Evolutionary conservation across 1,284 basidiomycete genomes (phyloP).

Genomic region (Spongispora temasekensis): DNA sequence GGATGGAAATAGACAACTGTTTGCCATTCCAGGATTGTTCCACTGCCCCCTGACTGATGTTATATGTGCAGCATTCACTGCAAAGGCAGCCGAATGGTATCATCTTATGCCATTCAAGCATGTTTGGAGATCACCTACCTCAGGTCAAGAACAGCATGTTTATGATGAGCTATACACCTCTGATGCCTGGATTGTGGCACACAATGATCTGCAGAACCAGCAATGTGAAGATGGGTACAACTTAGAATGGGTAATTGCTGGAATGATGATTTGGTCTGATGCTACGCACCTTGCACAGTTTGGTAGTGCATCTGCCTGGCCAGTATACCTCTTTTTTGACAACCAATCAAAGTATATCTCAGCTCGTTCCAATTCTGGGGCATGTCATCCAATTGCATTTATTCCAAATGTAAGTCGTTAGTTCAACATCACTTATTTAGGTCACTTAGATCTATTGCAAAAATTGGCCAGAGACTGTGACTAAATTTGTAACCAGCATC

Average conservation of each 20-base stretch:
- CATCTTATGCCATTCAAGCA: slow-evolving; percentile 5
- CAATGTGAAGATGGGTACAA: slow-evolving; percentile 13
- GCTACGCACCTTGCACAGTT: background rate
- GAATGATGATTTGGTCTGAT: background rate
- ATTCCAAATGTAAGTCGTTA: no score
- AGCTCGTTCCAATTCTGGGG: no score
- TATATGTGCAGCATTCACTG: slow-evolving; percentile 1
- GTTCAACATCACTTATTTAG: no score
- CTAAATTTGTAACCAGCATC: no score
- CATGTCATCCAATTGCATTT: no score
- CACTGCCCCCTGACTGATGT: background rate
- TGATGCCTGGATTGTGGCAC: slow-evolving; percentile 8
- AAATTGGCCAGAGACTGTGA: no score
- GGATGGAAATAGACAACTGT: slow-evolving; percentile 3
- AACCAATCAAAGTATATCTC: no score
- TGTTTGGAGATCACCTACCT: background rate
- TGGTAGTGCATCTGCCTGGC: background rate
- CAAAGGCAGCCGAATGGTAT: background rate
- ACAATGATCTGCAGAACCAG: background rate
- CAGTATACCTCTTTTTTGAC: background rate
- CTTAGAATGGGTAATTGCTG: background rate
- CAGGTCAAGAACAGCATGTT: background rate
- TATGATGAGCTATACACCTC: slow-evolving; percentile 10
- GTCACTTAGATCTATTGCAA: no score
- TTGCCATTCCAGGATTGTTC: slow-evolving; percentile 3